Base-by-base conservation (phyloP, 1,284 basidiomycete genomes). In the Pascua guehoae region DNA sequence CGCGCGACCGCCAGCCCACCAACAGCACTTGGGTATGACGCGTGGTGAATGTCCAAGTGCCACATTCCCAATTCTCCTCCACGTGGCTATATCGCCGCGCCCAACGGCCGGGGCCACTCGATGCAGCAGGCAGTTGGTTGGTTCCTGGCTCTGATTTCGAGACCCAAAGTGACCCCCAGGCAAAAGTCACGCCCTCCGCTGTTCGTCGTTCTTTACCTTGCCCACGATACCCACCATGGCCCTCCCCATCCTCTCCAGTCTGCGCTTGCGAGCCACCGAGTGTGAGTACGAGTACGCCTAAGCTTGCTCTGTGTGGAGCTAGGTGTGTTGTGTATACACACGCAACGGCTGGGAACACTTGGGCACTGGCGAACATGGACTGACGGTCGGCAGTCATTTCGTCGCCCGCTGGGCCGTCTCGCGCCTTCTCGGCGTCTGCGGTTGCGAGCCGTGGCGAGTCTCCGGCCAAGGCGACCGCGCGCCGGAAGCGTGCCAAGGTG, bases 401-500 rank as follows among this genome's bases (percentile, higher is more conserved):
- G 12, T 51, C 39, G 17, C 41, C 41, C 3, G 49, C 49, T 42
- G 49, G 49, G 15, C 49, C 49, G 18, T 41, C 49, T 24, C 49
- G 49, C 15, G 41, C 24, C 24, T 32, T 32, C 24, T 32, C 24
- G 24, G 48, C 53, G 14, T 40, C 41, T 12, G 47, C 56, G 18
- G 46, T 51, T 8, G 54, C 42, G 24, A 43, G 50, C 14, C 32
- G 42, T 46, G 24, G 24, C 24, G 59, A 57, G 56, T 61, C 59
- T 8, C 16, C 39, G 36, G 50, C 46, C 42, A 57, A 50, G 47
- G 52, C 53, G 42, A 51, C 46, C 10, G 62, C 58, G 10, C 56
- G 58, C 16, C 44, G 62, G 43, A 60, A 60, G 54, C 51, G 52
- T 24, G 42, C 49, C 14, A 63, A 63, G 54, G 56, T 58, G 18